phyloP scores from a whole-genome alignment of 2,329 filamentous ascomycete species.

The Nemania serpens region DNA sequence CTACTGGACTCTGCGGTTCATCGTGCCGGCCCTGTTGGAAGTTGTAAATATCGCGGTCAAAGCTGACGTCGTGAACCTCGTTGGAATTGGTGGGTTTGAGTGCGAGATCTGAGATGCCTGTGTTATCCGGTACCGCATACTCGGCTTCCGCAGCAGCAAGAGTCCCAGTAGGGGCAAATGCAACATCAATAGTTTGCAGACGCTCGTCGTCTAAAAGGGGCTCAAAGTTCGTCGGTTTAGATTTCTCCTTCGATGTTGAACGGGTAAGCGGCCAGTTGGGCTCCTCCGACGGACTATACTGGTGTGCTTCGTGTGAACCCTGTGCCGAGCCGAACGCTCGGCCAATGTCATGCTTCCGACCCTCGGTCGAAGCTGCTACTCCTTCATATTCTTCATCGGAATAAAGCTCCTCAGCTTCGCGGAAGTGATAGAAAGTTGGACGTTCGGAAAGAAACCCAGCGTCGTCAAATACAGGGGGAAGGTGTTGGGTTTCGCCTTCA shows the following conservation, averaged over 20 bases:
- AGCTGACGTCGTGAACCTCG: too few relatives aligned
- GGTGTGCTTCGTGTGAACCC: background rate
- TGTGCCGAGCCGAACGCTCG: background rate
- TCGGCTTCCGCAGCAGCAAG: background rate
- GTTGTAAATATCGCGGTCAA: too few relatives aligned
- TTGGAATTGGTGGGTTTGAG: too few relatives aligned
- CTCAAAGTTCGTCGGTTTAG: slow-evolving; percentile 1
- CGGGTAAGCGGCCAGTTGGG: slow-evolving; percentile 5
- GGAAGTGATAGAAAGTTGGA: background rate
- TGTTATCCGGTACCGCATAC: background rate
- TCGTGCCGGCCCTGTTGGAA: too few relatives aligned
- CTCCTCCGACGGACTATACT: background rate
- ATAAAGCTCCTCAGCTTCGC: background rate
- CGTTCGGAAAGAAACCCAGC: slow-evolving; percentile 1
- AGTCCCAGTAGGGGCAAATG: slow-evolving; percentile 9
- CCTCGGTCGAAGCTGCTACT: background rate
- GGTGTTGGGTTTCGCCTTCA: slow-evolving; percentile 8
- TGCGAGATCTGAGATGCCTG: background rate
- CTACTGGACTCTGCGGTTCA: background rate
- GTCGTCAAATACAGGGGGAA: slow-evolving; percentile 10
- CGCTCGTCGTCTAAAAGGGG: slow-evolving; percentile 19
- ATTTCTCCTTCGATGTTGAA: slow-evolving; percentile 12
- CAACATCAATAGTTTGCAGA: slow-evolving; percentile 9
- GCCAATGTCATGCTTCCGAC: background rate
- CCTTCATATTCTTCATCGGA: slow-evolving; percentile 2